A percentile compares a stretch with the other conserved stretches of the same genome.
Conservation (phyloP, 2,329 filamentous ascomycete genomes). For the Cadophora gregata region DNA sequence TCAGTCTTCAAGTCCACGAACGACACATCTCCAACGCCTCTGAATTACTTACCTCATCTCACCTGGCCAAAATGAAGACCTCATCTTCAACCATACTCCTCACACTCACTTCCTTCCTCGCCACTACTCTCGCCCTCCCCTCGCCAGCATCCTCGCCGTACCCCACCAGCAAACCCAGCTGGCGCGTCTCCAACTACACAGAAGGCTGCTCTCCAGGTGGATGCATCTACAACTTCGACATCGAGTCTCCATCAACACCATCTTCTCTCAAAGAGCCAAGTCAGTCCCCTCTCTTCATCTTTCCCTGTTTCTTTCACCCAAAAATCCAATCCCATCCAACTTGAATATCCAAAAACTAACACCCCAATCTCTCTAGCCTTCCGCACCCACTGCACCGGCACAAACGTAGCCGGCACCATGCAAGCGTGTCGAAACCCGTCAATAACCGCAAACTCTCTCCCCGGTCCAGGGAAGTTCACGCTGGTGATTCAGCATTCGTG, state of each 20-base stretch:
- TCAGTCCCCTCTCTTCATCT: neutral
- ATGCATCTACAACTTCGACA: constrained; percentile 3
- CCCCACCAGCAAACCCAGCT: neutral
- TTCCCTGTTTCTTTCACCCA: neutral
- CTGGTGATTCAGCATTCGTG: constrained; percentile 4
- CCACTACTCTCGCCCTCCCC: neutral
- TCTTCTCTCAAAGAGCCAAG: constrained; percentile 9
- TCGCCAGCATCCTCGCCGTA: too few species aligned
- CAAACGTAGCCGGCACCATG: neutral
- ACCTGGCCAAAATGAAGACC: neutral
- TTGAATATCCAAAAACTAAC: neutral
- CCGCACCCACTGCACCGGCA: neutral
- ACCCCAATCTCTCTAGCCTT: neutral
- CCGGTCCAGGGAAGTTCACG: neutral
- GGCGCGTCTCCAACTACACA: constrained; percentile 5
- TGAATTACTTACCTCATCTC: neutral
- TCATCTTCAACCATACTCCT: neutral
- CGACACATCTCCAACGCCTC: neutral
- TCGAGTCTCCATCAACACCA: neutral
- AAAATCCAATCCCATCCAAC: neutral
- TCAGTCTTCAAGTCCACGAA: neutral
- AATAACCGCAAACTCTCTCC: neutral
- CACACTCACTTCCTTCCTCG: neutral
- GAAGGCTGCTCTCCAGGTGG: constrained; percentile 14
- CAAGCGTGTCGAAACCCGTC: neutral